Evolutionary conservation across 345 rosid genomes (phyloP), one percentile per base, ranked within the genome.

Genomic region (Citrus inodora): DNA sequence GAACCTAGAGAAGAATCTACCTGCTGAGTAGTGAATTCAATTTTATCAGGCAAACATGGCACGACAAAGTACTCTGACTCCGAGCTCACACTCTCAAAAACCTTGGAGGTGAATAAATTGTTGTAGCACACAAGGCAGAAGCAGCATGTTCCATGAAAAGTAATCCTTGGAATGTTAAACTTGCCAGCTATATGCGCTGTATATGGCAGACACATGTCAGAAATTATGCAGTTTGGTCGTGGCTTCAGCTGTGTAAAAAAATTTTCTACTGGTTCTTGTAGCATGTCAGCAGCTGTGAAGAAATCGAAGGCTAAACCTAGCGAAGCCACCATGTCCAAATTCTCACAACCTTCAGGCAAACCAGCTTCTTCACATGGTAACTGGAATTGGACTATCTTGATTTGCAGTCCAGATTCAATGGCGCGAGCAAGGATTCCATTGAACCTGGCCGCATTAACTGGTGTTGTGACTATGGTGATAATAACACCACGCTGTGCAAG

Each of bases 391-490:
- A 30, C 2, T 21, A 42, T 6, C 51, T 42, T 14, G 30, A 75
- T 64, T 1, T 46, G 60, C 14, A 63, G 70, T 27, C 70, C 78
- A 4, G 78, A 64, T 5, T 48, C 46, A 40, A 64, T 11, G 22
- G 46, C 42, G 7, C 59, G 70, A 21, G 70, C 61, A 48, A 46
- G 60, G 1, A 2, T 58, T 25, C 32, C 32, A 21, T 28, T 22
- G 25, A 37, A 40, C 13, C 75, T 25, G 27, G 38, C 61, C 1
- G 69, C 75, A 60, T 77, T 69, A 11, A 7, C 9, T 0, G 67
- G 74, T 7, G 85, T 87, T 71, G 88, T 79, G 75, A 88, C 60
- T 61, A 88, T 70, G 30, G 83, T 81, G 78, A 84, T 78, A 14
- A 40, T 27, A 21, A 78, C 81, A 27, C 79, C 82, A 7, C 80